phyloP scores from a whole-genome alignment of 2,329 filamentous ascomycete genomes.

The Corinectria fuckeliana region DNA sequence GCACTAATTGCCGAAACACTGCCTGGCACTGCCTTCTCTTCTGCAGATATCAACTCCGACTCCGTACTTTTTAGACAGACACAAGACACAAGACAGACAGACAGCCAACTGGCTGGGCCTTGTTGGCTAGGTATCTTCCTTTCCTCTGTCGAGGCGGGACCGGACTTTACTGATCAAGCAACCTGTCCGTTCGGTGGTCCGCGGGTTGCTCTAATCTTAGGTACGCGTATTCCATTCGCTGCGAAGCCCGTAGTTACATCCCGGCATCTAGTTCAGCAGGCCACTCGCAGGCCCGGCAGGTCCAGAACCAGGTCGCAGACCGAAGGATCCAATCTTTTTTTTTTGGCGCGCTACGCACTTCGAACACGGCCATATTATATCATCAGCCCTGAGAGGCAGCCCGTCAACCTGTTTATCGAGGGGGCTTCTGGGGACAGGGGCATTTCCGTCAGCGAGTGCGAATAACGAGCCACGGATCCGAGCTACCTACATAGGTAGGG shows the following conservation, averaged over 20 bases:
- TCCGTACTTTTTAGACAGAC: too few relatives aligned
- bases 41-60: background rate
- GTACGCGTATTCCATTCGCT: conserved; percentile 11
- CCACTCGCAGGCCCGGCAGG: background rate
- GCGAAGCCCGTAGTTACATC: too few relatives aligned
- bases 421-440: background rate
- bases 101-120: background rate
- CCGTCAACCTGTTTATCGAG: background rate
- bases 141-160: conserved; percentile 15
- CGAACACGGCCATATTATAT: background rate
- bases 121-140: conserved; percentile 2
- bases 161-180: conserved; percentile 15
- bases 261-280: background rate
- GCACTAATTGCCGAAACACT: background rate
- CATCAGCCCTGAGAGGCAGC: background rate
- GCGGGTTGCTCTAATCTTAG: background rate
- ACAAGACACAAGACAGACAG: background rate
- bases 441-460: background rate
- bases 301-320: background rate
- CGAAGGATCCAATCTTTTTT: background rate
- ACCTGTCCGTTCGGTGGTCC: conserved; percentile 9
- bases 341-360: background rate
- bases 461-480: background rate
- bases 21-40: background rate
- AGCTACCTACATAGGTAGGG: background rate